Percentiles rank a stretch among this genome's conserved stretches.
Evolutionary conservation across 176 grass and related monocot species (phyloP).

Genomic region (Saccharum officinarum): DNA sequence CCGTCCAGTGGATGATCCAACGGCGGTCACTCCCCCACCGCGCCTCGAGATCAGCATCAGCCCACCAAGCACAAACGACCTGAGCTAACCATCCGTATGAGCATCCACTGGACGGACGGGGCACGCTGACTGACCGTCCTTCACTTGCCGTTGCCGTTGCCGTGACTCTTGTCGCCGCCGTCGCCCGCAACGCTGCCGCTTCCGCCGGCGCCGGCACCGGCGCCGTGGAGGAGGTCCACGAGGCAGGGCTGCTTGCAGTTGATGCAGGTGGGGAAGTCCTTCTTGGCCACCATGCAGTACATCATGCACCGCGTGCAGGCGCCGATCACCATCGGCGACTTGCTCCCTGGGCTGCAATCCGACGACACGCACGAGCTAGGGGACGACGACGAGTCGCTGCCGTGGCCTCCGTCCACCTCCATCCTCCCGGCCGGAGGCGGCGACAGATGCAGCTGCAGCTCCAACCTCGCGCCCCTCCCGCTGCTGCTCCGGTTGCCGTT

Average conservation of each 20-base stretch:
- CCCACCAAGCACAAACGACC: background rate
- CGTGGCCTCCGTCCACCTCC: background rate
- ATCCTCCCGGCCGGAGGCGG: background rate
- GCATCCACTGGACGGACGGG: conserved; percentile 41
- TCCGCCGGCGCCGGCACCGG: background rate
- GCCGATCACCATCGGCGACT: conserved; percentile 46
- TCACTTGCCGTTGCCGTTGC: conserved; percentile 49
- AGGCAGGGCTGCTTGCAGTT: conserved; percentile 58
- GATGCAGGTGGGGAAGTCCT: conserved; percentile 50
- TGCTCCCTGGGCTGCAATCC: conserved; percentile 42
- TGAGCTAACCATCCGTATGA: conserved; percentile 49
- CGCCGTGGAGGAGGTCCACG: conserved; percentile 36
- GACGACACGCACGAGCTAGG: conserved; percentile 60
- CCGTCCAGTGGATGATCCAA: conserved; percentile 55
- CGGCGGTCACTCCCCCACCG: conserved; percentile 38
- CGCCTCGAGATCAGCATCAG: background rate
- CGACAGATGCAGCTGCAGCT: conserved; percentile 48
- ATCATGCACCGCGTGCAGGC: conserved; percentile 54
- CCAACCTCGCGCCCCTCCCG: conserved; percentile 8
- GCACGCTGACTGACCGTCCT: background rate
- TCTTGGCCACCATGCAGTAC: conserved; percentile 58
- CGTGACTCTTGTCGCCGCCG: conserved; percentile 32
- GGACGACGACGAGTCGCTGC: conserved; percentile 34
- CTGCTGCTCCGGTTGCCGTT: conserved; percentile 16
- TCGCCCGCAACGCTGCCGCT: background rate